Conservation (phyloP, 805 yeast genomes). For the Hanseniaspora meyeri region DNA sequence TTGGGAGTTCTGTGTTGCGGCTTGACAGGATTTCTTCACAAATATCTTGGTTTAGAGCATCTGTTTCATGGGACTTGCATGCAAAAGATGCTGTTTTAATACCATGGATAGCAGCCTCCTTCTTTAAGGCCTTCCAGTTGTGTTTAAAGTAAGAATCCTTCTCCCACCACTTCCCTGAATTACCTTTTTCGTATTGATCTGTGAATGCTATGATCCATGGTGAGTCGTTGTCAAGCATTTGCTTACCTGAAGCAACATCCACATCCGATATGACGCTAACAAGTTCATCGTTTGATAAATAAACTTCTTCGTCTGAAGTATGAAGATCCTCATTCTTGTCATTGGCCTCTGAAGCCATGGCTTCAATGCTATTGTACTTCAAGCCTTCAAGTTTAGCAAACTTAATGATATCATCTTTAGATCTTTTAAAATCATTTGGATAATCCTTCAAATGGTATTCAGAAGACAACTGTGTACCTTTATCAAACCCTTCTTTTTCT, state of each 20-base stretch:
- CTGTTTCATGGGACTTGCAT: slow-evolving; percentile 30
- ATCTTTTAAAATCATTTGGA: slow-evolving; percentile 37
- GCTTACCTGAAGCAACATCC: slow-evolving; percentile 17
- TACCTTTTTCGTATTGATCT: background rate
- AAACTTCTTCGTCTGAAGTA: background rate
- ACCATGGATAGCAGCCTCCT: slow-evolving; percentile 30
- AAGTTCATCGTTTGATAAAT: slow-evolving; percentile 33
- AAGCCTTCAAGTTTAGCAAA: slow-evolving; percentile 45
- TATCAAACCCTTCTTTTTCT: slow-evolving; percentile 27
- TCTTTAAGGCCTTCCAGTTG: slow-evolving; percentile 47
- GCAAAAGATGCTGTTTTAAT: slow-evolving; percentile 45
- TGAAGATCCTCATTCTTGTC: background rate
- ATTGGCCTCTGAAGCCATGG: background rate
- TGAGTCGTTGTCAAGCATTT: slow-evolving; percentile 17
- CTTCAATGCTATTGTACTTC: slow-evolving; percentile 31
- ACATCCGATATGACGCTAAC: slow-evolving; percentile 40
- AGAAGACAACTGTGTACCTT: slow-evolving; percentile 20
- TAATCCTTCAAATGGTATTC: slow-evolving; percentile 21
- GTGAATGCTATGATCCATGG: slow-evolving; percentile 30
- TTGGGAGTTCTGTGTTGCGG: slow-evolving; percentile 31
- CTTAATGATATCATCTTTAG: slow-evolving; percentile 36
- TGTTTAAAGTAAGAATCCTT: slow-evolving; percentile 29
- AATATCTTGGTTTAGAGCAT: slow-evolving; percentile 30
- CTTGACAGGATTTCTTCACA: slow-evolving; percentile 42
- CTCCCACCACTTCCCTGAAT: slow-evolving; percentile 1